Evolutionary conservation across 768 basidiomycete species (phyloP).

Genomic region (Myochromella boudieri): DNA sequence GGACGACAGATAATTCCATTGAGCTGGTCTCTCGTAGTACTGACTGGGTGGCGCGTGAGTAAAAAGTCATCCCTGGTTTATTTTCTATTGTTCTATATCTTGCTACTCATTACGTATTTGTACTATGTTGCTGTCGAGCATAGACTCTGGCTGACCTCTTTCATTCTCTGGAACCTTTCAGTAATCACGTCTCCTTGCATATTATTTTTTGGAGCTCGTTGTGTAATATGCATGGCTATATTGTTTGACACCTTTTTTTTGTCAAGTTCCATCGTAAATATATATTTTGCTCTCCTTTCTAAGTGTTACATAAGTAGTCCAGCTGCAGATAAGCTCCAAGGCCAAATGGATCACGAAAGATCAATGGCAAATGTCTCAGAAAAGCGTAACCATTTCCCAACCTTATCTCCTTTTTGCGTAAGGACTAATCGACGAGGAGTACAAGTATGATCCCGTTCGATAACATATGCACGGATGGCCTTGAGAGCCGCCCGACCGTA

Average conservation of each 20-base stretch:
- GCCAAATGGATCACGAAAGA: too few species aligned
- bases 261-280: neutral
- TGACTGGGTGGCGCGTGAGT: conserved; percentile 84
- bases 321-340: too few species aligned
- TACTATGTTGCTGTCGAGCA: conserved; percentile 13
- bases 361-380: too few species aligned
- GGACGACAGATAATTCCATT: conserved; percentile 88
- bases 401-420: too few species aligned
- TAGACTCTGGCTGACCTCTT: conserved; percentile 6
- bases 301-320: too few species aligned
- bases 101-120: conserved; percentile 16
- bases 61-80: conserved; percentile 7
- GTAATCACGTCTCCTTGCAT: conserved; percentile 6
- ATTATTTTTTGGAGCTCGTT: conserved; percentile 9
- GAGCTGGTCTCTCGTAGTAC: conserved; percentile 83
- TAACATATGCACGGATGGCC: too few species aligned
- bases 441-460: too few species aligned
- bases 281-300: neutral
- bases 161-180: conserved; percentile 8
- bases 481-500: too few species aligned
- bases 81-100: conserved; percentile 12
- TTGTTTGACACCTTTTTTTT: neutral
- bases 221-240: conserved; percentile 18
- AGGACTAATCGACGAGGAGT: too few species aligned
- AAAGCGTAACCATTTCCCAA: too few species aligned